A percentile compares a stretch with the other conserved stretches of the same genome.
phyloP scores from a whole-genome alignment of 202 grass and related monocot species.

The Sporobolus alterniflorus region DNA sequence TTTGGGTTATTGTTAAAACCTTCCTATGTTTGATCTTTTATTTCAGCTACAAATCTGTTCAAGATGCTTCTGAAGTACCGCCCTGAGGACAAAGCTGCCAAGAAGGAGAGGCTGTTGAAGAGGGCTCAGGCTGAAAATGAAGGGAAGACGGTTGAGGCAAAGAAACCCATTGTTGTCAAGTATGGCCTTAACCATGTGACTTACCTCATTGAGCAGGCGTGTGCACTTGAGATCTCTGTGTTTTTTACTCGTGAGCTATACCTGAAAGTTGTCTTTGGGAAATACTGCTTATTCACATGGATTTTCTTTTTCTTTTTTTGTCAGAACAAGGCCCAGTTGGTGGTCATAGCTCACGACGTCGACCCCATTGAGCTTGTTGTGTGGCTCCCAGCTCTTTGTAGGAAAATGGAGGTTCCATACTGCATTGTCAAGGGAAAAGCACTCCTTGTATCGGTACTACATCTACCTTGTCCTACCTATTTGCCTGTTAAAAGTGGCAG shows the following conservation, averaged over 20 bases:
- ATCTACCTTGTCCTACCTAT: neutral
- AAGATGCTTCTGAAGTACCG: constrained; percentile 74
- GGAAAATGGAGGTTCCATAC: constrained; percentile 76
- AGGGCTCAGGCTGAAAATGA: constrained; percentile 54
- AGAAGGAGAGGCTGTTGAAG: constrained; percentile 69
- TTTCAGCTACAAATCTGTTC: constrained; percentile 63
- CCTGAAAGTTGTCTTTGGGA: neutral
- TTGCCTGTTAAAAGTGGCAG: neutral
- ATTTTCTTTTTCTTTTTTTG: neutral
- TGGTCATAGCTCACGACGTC: constrained; percentile 73
- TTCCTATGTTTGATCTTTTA: neutral
- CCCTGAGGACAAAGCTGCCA: constrained; percentile 61
- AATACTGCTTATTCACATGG: neutral
- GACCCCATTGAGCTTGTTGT: constrained; percentile 70
- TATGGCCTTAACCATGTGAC: constrained; percentile 77
- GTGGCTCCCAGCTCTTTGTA: constrained; percentile 64
- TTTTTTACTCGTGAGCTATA: neutral
- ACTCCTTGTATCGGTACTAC: constrained; percentile 57
- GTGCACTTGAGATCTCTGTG: neutral
- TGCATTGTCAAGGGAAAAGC: constrained; percentile 76
- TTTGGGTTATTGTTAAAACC: neutral
- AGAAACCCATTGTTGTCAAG: constrained; percentile 77
- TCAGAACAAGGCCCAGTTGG: constrained; percentile 70
- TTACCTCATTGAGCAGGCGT: constrained; percentile 71
- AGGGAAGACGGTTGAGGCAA: constrained; percentile 66